These are phyloP conservation scores for Haplosporangium gracile DNA, from an alignment of 192 early-diverging fungal species.

Conservation along the genomic window DNA sequence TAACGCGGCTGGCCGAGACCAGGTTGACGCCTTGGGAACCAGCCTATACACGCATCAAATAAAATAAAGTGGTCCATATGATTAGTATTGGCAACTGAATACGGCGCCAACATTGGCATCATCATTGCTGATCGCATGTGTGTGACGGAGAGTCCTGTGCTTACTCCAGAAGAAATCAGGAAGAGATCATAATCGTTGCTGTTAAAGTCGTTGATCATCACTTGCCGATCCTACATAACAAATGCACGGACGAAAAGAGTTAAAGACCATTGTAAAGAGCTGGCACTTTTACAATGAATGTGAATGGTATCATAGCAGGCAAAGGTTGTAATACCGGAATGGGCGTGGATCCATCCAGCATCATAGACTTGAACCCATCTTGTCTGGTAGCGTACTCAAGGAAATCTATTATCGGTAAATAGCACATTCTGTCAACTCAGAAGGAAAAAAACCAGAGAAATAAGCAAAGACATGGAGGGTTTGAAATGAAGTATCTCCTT, in stretches of 20 bases:
- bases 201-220: slow-evolving; percentile 76
- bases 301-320: background rate
- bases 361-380: slow-evolving; percentile 31
- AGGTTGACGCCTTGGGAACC: slow-evolving; percentile 73
- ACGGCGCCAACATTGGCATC: too few relatives aligned
- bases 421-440: too few relatives aligned
- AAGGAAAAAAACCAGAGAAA: background rate
- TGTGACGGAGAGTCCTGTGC: background rate
- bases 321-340: slow-evolving; percentile 28
- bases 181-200: slow-evolving; percentile 58
- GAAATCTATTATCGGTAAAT: slow-evolving; percentile 28
- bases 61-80: background rate
- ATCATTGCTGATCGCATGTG: too few relatives aligned
- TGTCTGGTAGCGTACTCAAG: slow-evolving; percentile 14
- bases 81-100: too few relatives aligned
- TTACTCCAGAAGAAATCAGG: slow-evolving; percentile 70
- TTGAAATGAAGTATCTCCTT: background rate
- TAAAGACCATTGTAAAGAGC: background rate
- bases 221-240: slow-evolving; percentile 59
- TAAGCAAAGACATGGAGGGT: background rate
- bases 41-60: slow-evolving; percentile 6
- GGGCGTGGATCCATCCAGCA: slow-evolving; percentile 69
- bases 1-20: slow-evolving; percentile 77
- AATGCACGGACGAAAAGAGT: background rate
- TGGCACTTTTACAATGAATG: background rate